A percentile compares a stretch with the other conserved stretches of the same genome.
Evolutionary conservation across 805 yeast species (phyloP).

Genomic region (Candida krabiensis): DNA sequence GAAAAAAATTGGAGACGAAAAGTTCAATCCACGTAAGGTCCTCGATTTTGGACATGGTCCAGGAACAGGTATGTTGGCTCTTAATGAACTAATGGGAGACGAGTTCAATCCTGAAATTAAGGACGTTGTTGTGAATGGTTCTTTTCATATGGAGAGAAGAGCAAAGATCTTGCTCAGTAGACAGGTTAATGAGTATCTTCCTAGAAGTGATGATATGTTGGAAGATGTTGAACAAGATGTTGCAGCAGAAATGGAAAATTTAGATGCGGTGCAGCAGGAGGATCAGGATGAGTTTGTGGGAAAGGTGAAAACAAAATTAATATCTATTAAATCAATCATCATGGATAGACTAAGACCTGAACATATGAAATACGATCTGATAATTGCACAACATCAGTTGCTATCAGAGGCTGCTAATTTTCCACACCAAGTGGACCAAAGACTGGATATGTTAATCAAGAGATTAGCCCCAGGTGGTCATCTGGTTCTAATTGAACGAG

Average conservation of each 20-base stretch:
- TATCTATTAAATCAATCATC: conserved; percentile 56
- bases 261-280: conserved; percentile 3
- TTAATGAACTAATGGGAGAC: conserved; percentile 77
- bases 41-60: conserved; percentile 90
- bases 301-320: conserved; percentile 54
- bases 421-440: conserved; percentile 73
- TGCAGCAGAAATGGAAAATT: conserved; percentile 12
- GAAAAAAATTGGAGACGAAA: conserved; percentile 48
- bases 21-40: conserved; percentile 64
- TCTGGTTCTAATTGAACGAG: conserved; percentile 79
- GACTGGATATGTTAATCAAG: conserved; percentile 55
- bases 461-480: conserved; percentile 78
- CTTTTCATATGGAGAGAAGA: conserved; percentile 69
- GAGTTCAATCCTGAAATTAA: conserved; percentile 60
- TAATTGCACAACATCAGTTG: conserved; percentile 80
- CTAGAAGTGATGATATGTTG: conserved; percentile 38
- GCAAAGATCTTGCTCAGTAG: conserved; percentile 77
- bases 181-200: conserved; percentile 52
- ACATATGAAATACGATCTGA: conserved; percentile 66
- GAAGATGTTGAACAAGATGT: conserved; percentile 11
- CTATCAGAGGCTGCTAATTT: conserved; percentile 58
- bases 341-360: conserved; percentile 51
- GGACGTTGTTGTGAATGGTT: conserved; percentile 72
- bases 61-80: conserved; percentile 84
- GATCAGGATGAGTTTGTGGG: conserved; percentile 41